Evolutionary conservation across 1,284 basidiomycete genomes (phyloP).

Genomic region (Tylopilus sp.): DNA sequence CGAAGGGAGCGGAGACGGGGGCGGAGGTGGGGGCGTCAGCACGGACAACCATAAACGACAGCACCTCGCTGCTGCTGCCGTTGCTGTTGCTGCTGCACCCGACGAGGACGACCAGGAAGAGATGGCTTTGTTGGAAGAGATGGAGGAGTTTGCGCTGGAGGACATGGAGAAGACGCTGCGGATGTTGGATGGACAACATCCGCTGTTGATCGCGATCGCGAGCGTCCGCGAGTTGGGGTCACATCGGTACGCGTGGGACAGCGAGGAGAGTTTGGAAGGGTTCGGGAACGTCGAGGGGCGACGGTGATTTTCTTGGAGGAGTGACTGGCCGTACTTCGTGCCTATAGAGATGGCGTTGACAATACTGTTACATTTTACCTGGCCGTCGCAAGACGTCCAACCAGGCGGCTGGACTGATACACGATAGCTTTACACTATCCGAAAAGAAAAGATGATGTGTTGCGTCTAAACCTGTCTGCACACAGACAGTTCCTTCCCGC

Average conservation of each 20-base stretch:
- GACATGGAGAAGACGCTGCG: constrained; percentile 65
- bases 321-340: neutral
- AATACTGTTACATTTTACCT: no score
- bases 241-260: constrained; percentile 44
- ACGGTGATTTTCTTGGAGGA: neutral
- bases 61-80: no score
- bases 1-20: neutral
- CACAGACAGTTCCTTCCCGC: no score
- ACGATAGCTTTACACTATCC: neutral
- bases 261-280: constrained; percentile 37
- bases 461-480: no score
- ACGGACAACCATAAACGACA: neutral
- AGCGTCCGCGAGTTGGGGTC: constrained; percentile 65
- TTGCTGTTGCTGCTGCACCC: neutral
- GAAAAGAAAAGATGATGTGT: no score
- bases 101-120: constrained; percentile 41
- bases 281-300: constrained; percentile 7
- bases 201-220: constrained; percentile 61
- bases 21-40: neutral
- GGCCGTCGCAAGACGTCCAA: no score
- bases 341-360: neutral
- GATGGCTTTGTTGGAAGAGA: constrained; percentile 47
- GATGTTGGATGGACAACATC: constrained; percentile 54
- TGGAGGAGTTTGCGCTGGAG: constrained; percentile 68
- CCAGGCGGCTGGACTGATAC: neutral